These are phyloP conservation scores for Scleroderma citrinum DNA, from an alignment of 768 basidiomycete species.

Conservation along the genomic window DNA sequence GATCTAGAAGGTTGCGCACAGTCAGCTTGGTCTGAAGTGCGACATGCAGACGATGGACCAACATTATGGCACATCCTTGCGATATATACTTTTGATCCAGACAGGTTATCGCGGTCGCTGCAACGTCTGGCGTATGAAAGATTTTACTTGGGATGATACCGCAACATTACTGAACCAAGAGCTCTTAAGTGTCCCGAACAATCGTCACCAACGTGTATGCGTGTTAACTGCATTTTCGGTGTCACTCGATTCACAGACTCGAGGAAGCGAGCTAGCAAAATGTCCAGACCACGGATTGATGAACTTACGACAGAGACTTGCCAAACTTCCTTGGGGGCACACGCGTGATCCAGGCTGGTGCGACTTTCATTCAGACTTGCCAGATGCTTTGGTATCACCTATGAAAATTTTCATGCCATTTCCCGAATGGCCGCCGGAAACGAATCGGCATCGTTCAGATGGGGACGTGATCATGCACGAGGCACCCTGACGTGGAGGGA, in stretches of 20 bases:
- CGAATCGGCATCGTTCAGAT: background rate
- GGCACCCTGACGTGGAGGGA: background rate
- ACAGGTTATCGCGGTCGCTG: conserved; percentile 12
- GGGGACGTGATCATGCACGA: background rate
- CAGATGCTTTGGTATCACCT: background rate
- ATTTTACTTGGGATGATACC: conserved; percentile 14
- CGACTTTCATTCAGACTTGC: background rate
- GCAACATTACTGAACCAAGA: conserved; percentile 11
- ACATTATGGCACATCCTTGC: conserved; percentile 71
- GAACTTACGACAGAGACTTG: conserved; percentile 3
- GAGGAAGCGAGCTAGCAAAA: conserved; percentile 32
- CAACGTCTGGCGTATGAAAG: conserved; percentile 6
- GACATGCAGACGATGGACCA: conserved; percentile 19
- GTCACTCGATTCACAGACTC: conserved; percentile 27
- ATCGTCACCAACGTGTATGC: conserved; percentile 29
- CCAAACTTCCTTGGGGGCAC: conserved; percentile 4
- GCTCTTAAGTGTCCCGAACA: conserved; percentile 26
- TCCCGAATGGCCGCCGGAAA: background rate
- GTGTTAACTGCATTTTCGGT: conserved; percentile 33
- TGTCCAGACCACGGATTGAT: conserved; percentile 14
- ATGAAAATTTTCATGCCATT: background rate
- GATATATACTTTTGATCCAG: conserved; percentile 8
- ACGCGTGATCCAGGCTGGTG: background rate
- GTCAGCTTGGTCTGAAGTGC: background rate
- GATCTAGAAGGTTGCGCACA: conserved; percentile 37